Evolutionary conservation across 2,329 filamentous ascomycete genomes (phyloP).

Genomic region (Pestalotiopsis sp.): DNA sequence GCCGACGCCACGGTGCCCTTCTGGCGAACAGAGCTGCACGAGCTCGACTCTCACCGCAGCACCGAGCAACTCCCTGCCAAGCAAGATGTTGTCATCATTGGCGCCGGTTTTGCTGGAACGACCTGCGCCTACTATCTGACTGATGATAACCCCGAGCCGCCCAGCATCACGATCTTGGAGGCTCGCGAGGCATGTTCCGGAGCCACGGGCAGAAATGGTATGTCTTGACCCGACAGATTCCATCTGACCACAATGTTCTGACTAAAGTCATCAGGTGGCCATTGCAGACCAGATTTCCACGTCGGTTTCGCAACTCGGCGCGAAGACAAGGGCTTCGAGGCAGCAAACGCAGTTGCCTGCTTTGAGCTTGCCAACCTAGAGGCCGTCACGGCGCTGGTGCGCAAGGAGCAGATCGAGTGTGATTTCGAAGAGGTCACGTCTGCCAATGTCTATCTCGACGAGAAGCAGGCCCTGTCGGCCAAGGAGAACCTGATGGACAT

Average conservation of each 20-base stretch:
- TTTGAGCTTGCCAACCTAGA: conserved; percentile 12
- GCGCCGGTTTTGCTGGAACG: conserved; percentile 13
- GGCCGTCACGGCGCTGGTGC: conserved; percentile 5
- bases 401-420: conserved; percentile 8
- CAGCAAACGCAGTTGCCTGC: conserved; percentile 10
- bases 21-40: conserved; percentile 6
- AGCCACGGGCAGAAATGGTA: conserved; percentile 14
- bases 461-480: conserved; percentile 1
- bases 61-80: conserved; percentile 12
- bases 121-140: conserved; percentile 11
- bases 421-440: conserved; percentile 15
- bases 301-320: not conserved
- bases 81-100: conserved; percentile 13
- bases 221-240: not conserved
- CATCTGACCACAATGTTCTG: not conserved
- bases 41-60: conserved; percentile 13
- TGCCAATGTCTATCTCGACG: conserved; percentile 13
- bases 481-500: conserved; percentile 1
- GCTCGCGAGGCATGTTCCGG: conserved; percentile 14
- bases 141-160: not conserved
- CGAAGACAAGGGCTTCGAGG: conserved; percentile 8
- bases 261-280: conserved; percentile 7
- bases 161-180: conserved; percentile 14
- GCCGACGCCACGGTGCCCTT: conserved; percentile 9
- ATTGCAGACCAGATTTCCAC: conserved; percentile 13